phyloP scores from a whole-genome alignment of 2,329 filamentous ascomycete genomes.

The Thielaviopsis punctulata region DNA sequence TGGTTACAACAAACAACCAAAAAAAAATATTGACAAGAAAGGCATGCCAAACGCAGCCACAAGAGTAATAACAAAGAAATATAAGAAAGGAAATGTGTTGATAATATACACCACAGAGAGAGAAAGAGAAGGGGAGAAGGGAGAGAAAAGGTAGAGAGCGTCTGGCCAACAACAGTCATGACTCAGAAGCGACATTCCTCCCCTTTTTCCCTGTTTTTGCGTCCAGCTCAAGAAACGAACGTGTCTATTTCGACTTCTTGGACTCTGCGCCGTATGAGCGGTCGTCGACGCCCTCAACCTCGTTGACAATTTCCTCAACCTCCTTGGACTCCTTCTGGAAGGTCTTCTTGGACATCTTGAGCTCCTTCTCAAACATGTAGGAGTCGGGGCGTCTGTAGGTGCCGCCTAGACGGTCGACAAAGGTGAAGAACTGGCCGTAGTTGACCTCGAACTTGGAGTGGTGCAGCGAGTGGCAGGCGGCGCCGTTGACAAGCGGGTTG shows the following conservation, averaged over 20 bases:
- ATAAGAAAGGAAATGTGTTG: not conserved
- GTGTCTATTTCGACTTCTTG: slow-evolving; percentile 29
- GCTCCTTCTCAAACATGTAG: slow-evolving; percentile 68
- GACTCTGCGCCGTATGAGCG: slow-evolving; percentile 27
- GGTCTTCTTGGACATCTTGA: slow-evolving; percentile 66
- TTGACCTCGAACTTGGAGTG: slow-evolving; percentile 48
- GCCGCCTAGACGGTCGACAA: slow-evolving; percentile 76
- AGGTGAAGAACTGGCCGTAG: slow-evolving; percentile 84
- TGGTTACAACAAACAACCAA: not conserved
- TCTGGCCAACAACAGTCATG: too few relatives aligned
- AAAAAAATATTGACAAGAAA: not conserved
- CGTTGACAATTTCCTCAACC: slow-evolving; percentile 58
- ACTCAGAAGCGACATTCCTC: too few relatives aligned
- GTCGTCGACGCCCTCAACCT: slow-evolving; percentile 46
- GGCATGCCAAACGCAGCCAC: not conserved
- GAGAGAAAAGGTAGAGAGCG: too few relatives aligned
- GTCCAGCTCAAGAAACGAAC: not conserved
- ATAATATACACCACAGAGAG: not conserved
- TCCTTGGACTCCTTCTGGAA: slow-evolving; percentile 64
- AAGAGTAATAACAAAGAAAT: not conserved
- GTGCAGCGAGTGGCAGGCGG: slow-evolving; percentile 70
- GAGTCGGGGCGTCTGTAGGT: slow-evolving; percentile 77
- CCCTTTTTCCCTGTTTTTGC: too few relatives aligned
- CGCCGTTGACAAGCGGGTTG: slow-evolving; percentile 81
- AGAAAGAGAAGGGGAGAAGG: too few relatives aligned